Conservation (phyloP, 768 basidiomycete genomes). For the Epithele typhae region DNA sequence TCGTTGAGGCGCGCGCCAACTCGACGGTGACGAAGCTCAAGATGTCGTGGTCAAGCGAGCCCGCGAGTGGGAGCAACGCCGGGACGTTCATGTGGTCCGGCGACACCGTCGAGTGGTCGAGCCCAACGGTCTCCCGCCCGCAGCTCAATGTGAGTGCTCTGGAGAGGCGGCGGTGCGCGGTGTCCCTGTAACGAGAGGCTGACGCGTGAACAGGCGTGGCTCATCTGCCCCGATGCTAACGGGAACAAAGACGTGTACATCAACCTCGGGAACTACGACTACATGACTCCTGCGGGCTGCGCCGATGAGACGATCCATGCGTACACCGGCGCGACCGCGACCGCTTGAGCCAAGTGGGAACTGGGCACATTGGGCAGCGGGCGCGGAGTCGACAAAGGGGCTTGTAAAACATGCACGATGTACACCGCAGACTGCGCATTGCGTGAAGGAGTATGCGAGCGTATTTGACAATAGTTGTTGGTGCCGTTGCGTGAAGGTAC, state of each 20-base stretch:
- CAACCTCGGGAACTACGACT: slow-evolving; percentile 52
- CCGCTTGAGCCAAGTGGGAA: no score
- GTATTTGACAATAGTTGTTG: no score
- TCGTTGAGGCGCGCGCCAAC: slow-evolving; percentile 43
- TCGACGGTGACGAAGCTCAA: slow-evolving; percentile 44
- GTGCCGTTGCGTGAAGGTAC: no score
- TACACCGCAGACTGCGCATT: no score
- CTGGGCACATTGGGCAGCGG: no score
- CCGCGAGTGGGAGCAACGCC: slow-evolving; percentile 40
- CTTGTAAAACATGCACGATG: no score
- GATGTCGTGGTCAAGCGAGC: slow-evolving; percentile 44
- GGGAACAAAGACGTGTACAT: slow-evolving; percentile 43
- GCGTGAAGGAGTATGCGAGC: no score
- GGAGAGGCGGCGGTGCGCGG: neutral
- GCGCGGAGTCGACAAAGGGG: no score
- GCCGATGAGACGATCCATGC: slow-evolving; percentile 58
- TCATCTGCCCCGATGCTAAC: slow-evolving; percentile 48
- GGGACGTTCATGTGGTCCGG: slow-evolving; percentile 49
- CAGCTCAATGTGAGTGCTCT: slow-evolving; percentile 43
- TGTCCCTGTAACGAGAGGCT: slow-evolving; percentile 7
- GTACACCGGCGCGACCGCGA: slow-evolving; percentile 53
- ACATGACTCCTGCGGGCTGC: slow-evolving; percentile 55
- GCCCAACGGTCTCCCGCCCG: slow-evolving; percentile 43
- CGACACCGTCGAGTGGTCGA: slow-evolving; percentile 57
- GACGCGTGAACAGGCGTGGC: slow-evolving; percentile 38